Percentiles rank a stretch among this genome's conserved stretches.
phyloP scores from a whole-genome alignment of 345 rosid genomes.

The Isatis tinctoria region DNA sequence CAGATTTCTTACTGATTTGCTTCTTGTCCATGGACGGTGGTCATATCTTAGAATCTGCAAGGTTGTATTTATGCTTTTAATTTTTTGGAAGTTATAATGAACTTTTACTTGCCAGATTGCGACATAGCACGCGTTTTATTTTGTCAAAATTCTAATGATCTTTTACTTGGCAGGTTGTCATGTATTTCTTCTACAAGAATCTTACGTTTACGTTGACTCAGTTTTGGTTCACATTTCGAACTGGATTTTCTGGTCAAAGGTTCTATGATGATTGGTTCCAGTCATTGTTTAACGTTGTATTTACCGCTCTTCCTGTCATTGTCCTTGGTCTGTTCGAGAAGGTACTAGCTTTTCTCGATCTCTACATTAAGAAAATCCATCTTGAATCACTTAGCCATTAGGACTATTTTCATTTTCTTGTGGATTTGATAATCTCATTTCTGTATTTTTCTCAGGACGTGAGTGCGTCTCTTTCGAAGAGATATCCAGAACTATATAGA shows the following conservation, averaged over 20 bases:
- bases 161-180: constrained; percentile 73
- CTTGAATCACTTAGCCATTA: neutral
- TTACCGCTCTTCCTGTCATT: constrained; percentile 91
- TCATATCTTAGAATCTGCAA: constrained; percentile 97
- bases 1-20: constrained; percentile 87
- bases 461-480: constrained; percentile 90
- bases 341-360: constrained; percentile 41
- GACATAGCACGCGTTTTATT: neutral
- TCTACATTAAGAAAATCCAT: neutral
- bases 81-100: neutral
- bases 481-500: constrained; percentile 89
- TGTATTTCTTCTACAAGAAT: constrained; percentile 99
- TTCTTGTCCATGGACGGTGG: constrained; percentile 99
- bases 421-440: neutral
- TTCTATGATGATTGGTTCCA: constrained; percentile 99
- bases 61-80: constrained; percentile 39
- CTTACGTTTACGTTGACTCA: constrained; percentile 97
- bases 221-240: constrained; percentile 98
- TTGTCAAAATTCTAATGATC: neutral
- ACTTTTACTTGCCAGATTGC: constrained; percentile 46
- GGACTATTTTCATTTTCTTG: neutral
- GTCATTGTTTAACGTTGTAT: constrained; percentile 85
- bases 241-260: constrained; percentile 99
- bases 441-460: constrained; percentile 53
- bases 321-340: constrained; percentile 93